These are phyloP conservation scores for Biscogniauxia sp. DNA, from an alignment of 2,329 filamentous ascomycete genomes.

Conservation along the genomic window DNA sequence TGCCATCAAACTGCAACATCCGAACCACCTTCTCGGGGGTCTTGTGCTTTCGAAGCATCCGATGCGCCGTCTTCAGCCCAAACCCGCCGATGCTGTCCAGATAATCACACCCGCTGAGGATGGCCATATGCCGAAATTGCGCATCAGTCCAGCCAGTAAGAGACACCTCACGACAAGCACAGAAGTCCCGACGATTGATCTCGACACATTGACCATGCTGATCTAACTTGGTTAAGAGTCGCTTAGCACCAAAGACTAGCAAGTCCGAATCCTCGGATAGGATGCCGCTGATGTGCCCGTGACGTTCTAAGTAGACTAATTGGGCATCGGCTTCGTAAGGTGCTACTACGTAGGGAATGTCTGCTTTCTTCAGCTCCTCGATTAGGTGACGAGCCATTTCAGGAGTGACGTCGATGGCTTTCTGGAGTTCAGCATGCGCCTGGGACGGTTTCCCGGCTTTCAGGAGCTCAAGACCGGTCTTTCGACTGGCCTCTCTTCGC, in stretches of 20 bases:
- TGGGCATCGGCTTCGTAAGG: constrained; percentile 98
- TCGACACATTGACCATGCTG: constrained; percentile 92
- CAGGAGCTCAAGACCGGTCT: constrained; percentile 73
- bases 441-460: constrained; percentile 77
- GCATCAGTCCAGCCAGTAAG: constrained; percentile 88
- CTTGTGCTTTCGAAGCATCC: constrained; percentile 86
- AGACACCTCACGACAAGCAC: constrained; percentile 81
- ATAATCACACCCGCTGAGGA: constrained; percentile 95
- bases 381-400: constrained; percentile 93
- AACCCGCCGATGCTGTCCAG: constrained; percentile 80
- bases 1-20: constrained; percentile 85
- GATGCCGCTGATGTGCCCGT: constrained; percentile 81
- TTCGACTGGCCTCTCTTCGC: constrained; percentile 73
- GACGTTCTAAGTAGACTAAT: constrained; percentile 85
- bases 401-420: constrained; percentile 92
- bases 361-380: constrained; percentile 79
- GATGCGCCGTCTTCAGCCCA: constrained; percentile 90
- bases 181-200: constrained; percentile 86
- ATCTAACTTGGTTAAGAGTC: constrained; percentile 89
- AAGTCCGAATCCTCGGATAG: constrained; percentile 96
- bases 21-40: constrained; percentile 78
- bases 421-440: constrained; percentile 85
- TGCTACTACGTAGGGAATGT: constrained; percentile 85
- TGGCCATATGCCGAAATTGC: constrained; percentile 93
- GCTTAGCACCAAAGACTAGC: constrained; percentile 89